Percentiles rank a stretch among this genome's conserved stretches.
Evolutionary conservation across 345 rosid genomes (phyloP).

Genomic region (Raphanus sativus): DNA sequence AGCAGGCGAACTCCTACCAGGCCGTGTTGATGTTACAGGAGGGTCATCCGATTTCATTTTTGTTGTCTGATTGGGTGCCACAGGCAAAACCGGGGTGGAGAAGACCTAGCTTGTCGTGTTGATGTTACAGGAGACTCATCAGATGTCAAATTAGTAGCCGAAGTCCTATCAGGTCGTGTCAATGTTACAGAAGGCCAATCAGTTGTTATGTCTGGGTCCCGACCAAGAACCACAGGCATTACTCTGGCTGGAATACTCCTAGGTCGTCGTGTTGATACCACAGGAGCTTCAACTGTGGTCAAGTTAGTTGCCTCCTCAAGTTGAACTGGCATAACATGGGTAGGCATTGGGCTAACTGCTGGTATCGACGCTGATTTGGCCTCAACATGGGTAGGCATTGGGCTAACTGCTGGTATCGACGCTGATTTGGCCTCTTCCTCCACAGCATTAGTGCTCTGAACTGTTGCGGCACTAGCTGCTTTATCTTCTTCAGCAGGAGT

Average conservation of each 20-base stretch:
- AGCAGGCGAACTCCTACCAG: slow-evolving; percentile 21
- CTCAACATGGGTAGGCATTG: slow-evolving; percentile 14
- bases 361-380: slow-evolving; percentile 16
- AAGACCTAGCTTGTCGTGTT: slow-evolving; percentile 20
- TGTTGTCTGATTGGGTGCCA: slow-evolving; percentile 26
- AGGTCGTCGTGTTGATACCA: slow-evolving; percentile 25
- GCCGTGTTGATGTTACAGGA: slow-evolving; percentile 19
- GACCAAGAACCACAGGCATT: slow-evolving; percentile 40
- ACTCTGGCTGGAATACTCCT: slow-evolving; percentile 31
- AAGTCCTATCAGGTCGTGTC: slow-evolving; percentile 22
- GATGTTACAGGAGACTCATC: slow-evolving; percentile 23
- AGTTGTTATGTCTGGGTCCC: slow-evolving; percentile 27
- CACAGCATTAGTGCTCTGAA: slow-evolving; percentile 22
- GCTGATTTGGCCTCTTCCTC: slow-evolving; percentile 27
- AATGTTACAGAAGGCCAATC: slow-evolving; percentile 22
- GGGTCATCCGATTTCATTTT: slow-evolving; percentile 21
- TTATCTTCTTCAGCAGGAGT: slow-evolving; percentile 49
- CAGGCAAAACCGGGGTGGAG: slow-evolving; percentile 19
- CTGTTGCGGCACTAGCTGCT: slow-evolving; percentile 32
- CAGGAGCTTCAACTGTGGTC: slow-evolving; percentile 30
- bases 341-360: slow-evolving; percentile 17
- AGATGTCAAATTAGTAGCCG: slow-evolving; percentile 7
- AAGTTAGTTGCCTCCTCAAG: slow-evolving; percentile 30
- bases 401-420: slow-evolving; percentile 20
- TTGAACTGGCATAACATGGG: slow-evolving; percentile 24